Evolutionary conservation across 805 yeast genomes (phyloP).

Genomic region (Saccharomycopsis javanensis): DNA sequence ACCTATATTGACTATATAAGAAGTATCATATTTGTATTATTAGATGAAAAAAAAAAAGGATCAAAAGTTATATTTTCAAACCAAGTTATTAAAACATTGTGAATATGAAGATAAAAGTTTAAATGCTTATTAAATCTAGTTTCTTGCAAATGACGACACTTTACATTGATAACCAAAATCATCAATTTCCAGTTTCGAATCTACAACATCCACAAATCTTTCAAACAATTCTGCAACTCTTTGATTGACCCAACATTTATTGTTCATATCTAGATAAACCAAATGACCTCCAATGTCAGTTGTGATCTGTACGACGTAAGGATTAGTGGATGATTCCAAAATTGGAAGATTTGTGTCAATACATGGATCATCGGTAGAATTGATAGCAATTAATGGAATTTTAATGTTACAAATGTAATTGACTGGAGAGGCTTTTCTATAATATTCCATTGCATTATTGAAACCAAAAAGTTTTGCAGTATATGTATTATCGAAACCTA

Average conservation of each 20-base stretch:
- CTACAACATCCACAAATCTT: conserved; percentile 30
- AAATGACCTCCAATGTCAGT: conserved; percentile 69
- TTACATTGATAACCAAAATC: conserved; percentile 7
- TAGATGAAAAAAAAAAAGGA: no score
- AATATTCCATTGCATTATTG: conserved; percentile 51
- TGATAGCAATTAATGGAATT: conserved; percentile 53
- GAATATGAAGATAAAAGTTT: no score
- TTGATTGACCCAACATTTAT: conserved; percentile 39
- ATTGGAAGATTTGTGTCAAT: conserved; percentile 45
- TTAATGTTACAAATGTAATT: conserved; percentile 45
- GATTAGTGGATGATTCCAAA: conserved; percentile 42
- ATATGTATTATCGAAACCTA: conserved; percentile 52
- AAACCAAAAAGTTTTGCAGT: conserved; percentile 58
- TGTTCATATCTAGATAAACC: conserved; percentile 37
- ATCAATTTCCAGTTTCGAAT: conserved; percentile 9
- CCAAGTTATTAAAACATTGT: no score
- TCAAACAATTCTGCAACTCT: conserved; percentile 33
- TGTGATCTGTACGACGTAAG: conserved; percentile 45
- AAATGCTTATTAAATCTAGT: neutral
- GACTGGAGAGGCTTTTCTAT: conserved; percentile 54
- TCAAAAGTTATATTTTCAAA: no score
- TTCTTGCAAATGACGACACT: conserved; percentile 1
- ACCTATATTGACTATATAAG: no score
- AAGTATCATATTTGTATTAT: no score
- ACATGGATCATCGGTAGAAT: conserved; percentile 61